Conservation (phyloP, 805 yeast species). For the Komagataella pseudopastoris region DNA sequence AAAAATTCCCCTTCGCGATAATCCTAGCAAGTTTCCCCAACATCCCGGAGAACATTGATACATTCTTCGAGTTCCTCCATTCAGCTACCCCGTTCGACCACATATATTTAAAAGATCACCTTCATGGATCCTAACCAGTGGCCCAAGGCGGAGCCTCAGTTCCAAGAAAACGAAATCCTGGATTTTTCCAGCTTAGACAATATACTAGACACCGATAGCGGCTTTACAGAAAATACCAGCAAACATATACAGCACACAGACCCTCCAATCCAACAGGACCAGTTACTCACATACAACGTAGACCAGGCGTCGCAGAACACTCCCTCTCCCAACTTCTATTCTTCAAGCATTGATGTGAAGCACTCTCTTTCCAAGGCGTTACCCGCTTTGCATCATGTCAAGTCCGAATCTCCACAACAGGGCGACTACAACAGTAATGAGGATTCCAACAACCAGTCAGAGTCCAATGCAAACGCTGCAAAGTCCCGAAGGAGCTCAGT, state of each 20-base stretch:
- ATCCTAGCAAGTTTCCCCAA: not conserved
- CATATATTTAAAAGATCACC: not conserved
- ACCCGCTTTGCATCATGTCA: not conserved
- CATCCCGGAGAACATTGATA: not conserved
- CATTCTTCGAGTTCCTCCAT: not conserved
- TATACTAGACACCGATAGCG: not conserved
- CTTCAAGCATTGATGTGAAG: not conserved
- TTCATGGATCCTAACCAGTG: not conserved
- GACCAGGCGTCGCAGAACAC: not conserved
- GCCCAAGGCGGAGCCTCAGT: not conserved
- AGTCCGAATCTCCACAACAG: not conserved
- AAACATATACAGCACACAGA: not conserved
- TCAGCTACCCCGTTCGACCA: not conserved
- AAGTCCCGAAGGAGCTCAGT: slow-evolving; percentile 8
- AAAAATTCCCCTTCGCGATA: not conserved
- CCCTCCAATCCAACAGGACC: not conserved
- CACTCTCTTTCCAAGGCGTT: slow-evolving; percentile 1
- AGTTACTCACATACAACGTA: not conserved
- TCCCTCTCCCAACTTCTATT: not conserved
- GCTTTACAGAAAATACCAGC: not conserved
- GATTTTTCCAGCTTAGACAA: slow-evolving; percentile 1
- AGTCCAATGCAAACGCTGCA: slow-evolving; percentile 1
- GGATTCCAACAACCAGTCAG: slow-evolving; percentile 16
- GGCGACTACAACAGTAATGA: slow-evolving; percentile 14
- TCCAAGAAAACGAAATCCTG: slow-evolving; percentile 1